Evolutionary conservation across 495 filamentous ascomycete species (phyloP), one percentile per base, ranked within the genome.

Genomic region (Amorphotheca resinae): DNA sequence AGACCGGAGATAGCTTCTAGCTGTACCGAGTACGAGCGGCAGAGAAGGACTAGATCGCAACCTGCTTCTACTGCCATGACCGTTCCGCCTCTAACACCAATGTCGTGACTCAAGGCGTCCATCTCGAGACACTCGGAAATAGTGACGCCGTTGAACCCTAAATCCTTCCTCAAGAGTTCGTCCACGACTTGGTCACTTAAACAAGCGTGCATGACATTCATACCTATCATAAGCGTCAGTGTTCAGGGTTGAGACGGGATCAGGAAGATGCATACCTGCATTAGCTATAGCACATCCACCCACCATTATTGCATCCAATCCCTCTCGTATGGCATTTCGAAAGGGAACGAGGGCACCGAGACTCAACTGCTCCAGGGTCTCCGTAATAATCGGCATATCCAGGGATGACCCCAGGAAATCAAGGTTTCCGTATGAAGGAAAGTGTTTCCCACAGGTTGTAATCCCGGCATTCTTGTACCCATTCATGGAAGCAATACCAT

Each of bases 71-170:
- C 83, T 0, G 87, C 87, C 87, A 94, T 94, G 42, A 93, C 84
- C 0, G 84, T 91, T 12, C 87, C 86, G 11, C 85, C 85, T 44
- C 84, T 81, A n/a, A 94, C 83, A 9, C 87, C 87, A 48, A 93
- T 91, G 49, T 93, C 88, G 49, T 87, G 83, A 39, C 81, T 82
- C 11, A 94, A 69, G 0, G 85, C 84, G 51, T 94, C 87, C 87
- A 93, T 94, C 59, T 93, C 87, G n/a, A 93, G 66, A 44, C 87
- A 94, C 53, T 94, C 87, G 0, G 86, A 93, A 33, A 94, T 82
- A n/a, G 86, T 85, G 5, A 94, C 87, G 2, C 87, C 87, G 44
- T 84, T 70, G 53, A 94, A 94, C 6, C 82, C 79, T 33, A 94
- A 69, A 47, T 93, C 84, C 37, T 80, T 79, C 14, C 87, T 71